Evolutionary conservation across 768 basidiomycete species (phyloP).

Genomic region (Suillus subluteus): DNA sequence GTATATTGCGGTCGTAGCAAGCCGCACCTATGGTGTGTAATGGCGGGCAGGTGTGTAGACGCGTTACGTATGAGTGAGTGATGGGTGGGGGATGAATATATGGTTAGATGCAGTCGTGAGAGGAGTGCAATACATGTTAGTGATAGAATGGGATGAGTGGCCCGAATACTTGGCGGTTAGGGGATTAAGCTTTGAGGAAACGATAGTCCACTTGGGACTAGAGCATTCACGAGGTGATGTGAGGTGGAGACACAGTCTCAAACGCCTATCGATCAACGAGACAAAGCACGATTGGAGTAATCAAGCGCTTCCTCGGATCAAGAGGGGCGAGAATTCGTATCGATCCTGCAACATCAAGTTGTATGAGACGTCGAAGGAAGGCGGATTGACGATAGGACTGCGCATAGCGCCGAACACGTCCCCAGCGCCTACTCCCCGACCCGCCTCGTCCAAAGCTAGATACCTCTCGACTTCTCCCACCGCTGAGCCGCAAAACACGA

Average conservation of each 20-base stretch:
- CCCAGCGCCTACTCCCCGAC: conserved; percentile 35
- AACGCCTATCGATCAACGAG: conserved; percentile 51
- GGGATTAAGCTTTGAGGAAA: conserved; percentile 28
- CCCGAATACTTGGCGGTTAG: conserved; percentile 24
- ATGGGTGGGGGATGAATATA: conserved; percentile 26
- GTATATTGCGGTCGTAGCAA: conserved; percentile 37
- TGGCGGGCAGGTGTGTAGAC: conserved; percentile 19
- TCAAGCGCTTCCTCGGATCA: conserved; percentile 38
- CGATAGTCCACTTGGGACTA: conserved; percentile 33
- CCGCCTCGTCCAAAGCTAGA: conserved; percentile 23
- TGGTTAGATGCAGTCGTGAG: conserved; percentile 26
- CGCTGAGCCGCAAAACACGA: conserved; percentile 29
- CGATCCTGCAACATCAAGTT: conserved; percentile 44
- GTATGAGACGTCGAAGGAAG: conserved; percentile 32
- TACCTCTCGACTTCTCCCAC: conserved; percentile 23
- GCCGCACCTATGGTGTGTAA: conserved; percentile 23
- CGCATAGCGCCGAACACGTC: conserved; percentile 38
- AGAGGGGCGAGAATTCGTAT: conserved; percentile 28
- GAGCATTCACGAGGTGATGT: conserved; percentile 20
- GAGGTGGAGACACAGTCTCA: conserved; percentile 34
- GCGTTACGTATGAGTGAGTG: conserved; percentile 20
- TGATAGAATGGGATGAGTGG: conserved; percentile 24
- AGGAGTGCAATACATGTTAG: conserved; percentile 25
- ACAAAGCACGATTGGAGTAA: conserved; percentile 34
- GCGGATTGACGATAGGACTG: conserved; percentile 28